Base-by-base conservation (phyloP, 75 land plant species). In the Adiantum capillusveneris region DNA sequence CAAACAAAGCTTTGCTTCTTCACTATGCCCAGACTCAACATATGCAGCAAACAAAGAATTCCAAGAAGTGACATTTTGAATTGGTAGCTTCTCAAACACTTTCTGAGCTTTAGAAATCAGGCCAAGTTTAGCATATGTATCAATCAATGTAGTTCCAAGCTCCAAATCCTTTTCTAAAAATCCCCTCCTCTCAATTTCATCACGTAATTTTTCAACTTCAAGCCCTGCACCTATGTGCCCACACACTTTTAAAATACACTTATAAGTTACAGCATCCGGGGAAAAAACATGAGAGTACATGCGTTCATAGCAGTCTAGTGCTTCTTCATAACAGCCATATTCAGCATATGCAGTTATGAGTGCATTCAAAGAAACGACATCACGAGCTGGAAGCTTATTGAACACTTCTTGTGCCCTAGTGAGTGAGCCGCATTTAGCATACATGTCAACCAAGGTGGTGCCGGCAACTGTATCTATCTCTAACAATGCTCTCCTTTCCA, bases 141-240 rank as follows among this genome's bases (percentile, higher is more conserved):
- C 82, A 46, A 88, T 11, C 19, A 88, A 74, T 27, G 87, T 64
- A 60, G 74, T 84, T 26, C 67, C 77, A 46, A 87, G 62, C 24
- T 69, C 31, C 3, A 79, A 12, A 41, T 73, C 86, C 20, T 34
- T 50, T 39, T 27, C 2, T 2, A 64, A 0, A 29, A 62, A 11
- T 42, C 83, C 80, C 36, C 54, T 9, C 58, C 80, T 74, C 2
- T 11, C 25, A 17, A 60, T 60, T 44, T 51, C 53, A 58, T 37
- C 22, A 77, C 80, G 87, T 18, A 80, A 17, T 55, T 74, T 77
- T 22, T 29, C 61, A 12, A 79, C 77, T 0, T 53, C 25, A 2
- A 6, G 24, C 57, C 60, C 53, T 19, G 20, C 19, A 16, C 79
- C 62, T 27, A 19, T n/a, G 48, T 65, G 29, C n/a, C 67, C 57